A percentile compares a stretch with the other conserved stretches of the same genome.
phyloP scores from a whole-genome alignment of 2,329 filamentous ascomycete genomes.

The Pseudocercospora fuligena region DNA sequence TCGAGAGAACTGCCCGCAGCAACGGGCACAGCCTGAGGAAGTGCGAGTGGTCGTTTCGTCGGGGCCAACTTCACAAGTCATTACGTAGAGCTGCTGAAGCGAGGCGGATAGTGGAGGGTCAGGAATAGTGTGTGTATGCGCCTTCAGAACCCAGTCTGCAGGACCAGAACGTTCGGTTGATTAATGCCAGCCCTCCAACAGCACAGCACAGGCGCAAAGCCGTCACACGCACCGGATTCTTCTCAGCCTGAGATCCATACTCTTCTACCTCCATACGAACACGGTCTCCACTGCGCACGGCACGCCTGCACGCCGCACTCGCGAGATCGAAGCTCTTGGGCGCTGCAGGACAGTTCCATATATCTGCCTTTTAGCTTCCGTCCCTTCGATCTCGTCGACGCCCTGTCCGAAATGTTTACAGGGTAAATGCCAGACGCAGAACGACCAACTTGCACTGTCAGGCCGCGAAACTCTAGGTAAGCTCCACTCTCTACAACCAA shows the following conservation, averaged over 20 bases:
- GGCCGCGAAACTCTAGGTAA: conserved; percentile 3
- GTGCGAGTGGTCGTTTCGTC: not conserved
- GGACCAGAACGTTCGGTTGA: not conserved
- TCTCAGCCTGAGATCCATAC: not conserved
- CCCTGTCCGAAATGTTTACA: not conserved
- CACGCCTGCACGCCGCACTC: no score
- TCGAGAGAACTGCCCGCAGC: no score
- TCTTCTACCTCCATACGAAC: no score
- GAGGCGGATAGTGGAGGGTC: not conserved
- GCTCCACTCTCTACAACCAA: conserved; percentile 4
- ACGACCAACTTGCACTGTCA: not conserved
- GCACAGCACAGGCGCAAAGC: no score
- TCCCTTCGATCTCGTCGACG: not conserved
- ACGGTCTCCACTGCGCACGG: no score
- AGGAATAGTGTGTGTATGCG: not conserved
- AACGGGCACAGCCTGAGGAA: not conserved
- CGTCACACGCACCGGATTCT: not conserved
- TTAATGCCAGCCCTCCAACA: no score
- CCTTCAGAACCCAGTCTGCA: not conserved
- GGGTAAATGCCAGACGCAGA: not conserved
- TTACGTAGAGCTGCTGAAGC: conserved; percentile 1
- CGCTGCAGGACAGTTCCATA: not conserved
- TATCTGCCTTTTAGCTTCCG: conserved; percentile 1
- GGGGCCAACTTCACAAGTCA: not conserved
- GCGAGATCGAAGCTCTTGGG: not conserved